phyloP scores from a whole-genome alignment of 169 alveolate genomes.

The Plasmodium malariae region DNA sequence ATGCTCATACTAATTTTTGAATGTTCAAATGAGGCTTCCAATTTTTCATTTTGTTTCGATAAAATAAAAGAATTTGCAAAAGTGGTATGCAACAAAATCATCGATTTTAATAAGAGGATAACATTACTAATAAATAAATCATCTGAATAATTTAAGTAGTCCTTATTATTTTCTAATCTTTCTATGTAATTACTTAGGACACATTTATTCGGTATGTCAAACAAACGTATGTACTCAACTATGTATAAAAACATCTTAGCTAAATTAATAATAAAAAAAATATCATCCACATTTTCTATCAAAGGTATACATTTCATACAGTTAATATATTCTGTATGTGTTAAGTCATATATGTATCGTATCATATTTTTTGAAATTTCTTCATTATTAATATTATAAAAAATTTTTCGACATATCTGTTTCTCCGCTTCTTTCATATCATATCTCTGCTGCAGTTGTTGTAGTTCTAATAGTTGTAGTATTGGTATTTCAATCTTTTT shows the following conservation, averaged over 20 bases:
- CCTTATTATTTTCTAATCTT: no score
- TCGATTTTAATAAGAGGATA: neutral
- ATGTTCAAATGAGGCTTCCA: conserved; percentile 4
- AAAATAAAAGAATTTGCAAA: conserved; percentile 6
- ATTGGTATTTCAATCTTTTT: no score
- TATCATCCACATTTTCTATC: conserved; percentile 5
- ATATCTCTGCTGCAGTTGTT: no score
- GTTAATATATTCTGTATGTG: neutral
- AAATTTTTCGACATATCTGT: conserved; percentile 20
- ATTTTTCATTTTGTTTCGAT: conserved; percentile 19
- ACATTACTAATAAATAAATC: conserved; percentile 15
- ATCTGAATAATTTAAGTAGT: neutral
- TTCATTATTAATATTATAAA: conserved; percentile 26
- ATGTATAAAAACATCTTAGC: conserved; percentile 15
- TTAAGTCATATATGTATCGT: conserved; percentile 20
- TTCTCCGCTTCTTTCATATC: conserved; percentile 5
- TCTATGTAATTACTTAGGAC: neutral
- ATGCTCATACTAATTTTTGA: conserved; percentile 5
- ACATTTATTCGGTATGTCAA: neutral
- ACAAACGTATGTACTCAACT: neutral
- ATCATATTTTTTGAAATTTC: neutral
- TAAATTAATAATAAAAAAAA: conserved; percentile 20
- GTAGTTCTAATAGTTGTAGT: no score
- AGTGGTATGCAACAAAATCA: neutral
- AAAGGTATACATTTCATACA: neutral